Evolutionary conservation across 805 yeast species (phyloP), one percentile per base, ranked within the genome.

Genomic region (Pichia gijzeniarum): DNA sequence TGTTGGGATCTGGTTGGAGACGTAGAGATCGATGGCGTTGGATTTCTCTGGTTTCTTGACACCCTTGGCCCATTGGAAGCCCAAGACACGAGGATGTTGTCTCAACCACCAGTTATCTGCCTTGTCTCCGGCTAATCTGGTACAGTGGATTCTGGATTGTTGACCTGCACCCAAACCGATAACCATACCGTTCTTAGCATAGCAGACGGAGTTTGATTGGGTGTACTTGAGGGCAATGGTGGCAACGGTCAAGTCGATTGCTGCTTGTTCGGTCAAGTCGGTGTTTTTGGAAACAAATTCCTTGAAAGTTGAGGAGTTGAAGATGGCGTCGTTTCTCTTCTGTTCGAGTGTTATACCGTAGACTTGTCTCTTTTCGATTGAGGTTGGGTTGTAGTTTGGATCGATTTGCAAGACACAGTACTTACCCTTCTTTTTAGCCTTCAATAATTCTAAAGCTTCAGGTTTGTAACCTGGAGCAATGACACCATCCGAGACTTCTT

Each of bases 71-170:
- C 98, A 93, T 72, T 91, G 79, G 79, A 93, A 85, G 20, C 72
- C 93, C 49, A 93, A 72, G 8, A 93, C 98, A 64, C 74, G 80
- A 56, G 98, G 98, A 70, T 93, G 99, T 70, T 93, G 98, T 76
- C 99, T 85, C 63, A 93, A 78, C 99, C 99, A 93, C 98, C 98
- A 93, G 79, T 90, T 90, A 69, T 93, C 97, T 55, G 98, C 96
- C 76, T 93, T 93, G 63, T 93, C 99, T 66, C 99, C 99, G 43
- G 99, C 99, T 58, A 93, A 79, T 73, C 99, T 84, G 41, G 99
- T 93, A 74, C 99, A 93, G 74, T 93, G 99, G 62, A 93, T 93
- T 73, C 99, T 82, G 46, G 97, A 89, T 73, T 93, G 99, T 76
- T 93, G 99, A 55, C 99, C 99, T 49, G 99, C 99, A 62, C 99